phyloP scores from a whole-genome alignment of 345 rosid species.

The Syzygium jambos region DNA sequence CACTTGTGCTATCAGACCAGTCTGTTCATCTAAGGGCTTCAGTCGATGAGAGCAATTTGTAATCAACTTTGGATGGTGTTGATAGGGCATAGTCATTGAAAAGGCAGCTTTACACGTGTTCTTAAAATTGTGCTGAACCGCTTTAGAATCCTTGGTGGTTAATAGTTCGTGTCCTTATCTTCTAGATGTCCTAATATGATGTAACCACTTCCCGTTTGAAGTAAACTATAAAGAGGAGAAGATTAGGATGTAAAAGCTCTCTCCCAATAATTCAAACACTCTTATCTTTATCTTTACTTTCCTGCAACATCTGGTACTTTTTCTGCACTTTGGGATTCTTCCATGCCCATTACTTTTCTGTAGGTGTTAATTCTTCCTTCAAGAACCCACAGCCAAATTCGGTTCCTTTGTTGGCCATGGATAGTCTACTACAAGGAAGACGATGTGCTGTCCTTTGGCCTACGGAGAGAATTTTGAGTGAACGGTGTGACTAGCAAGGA shows the following conservation, averaged over 20 bases:
- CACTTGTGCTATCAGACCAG: not conserved
- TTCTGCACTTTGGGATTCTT: not conserved
- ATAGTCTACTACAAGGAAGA: not conserved
- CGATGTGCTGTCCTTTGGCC: not conserved
- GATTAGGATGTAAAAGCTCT: not conserved
- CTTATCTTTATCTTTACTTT: not conserved
- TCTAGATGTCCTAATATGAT: not conserved
- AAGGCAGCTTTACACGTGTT: not conserved
- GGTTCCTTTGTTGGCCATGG: not conserved
- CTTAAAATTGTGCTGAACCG: not conserved
- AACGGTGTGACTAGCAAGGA: not conserved
- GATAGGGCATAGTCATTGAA: not conserved
- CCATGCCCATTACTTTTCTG: not conserved
- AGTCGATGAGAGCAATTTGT: not conserved
- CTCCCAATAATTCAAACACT: not conserved
- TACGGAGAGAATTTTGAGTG: not conserved
- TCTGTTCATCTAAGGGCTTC: not conserved
- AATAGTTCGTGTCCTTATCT: not conserved
- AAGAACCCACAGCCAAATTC: not conserved
- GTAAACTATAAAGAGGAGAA: not conserved
- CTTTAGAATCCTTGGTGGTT: not conserved
- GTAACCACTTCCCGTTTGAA: not conserved
- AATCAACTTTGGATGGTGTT: not conserved
- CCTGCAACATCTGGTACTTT: not conserved
- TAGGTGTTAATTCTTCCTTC: not conserved